Evolutionary conservation across 1,139 yeast species (phyloP).

Genomic region (Lodderomyces parapsilosis): DNA sequence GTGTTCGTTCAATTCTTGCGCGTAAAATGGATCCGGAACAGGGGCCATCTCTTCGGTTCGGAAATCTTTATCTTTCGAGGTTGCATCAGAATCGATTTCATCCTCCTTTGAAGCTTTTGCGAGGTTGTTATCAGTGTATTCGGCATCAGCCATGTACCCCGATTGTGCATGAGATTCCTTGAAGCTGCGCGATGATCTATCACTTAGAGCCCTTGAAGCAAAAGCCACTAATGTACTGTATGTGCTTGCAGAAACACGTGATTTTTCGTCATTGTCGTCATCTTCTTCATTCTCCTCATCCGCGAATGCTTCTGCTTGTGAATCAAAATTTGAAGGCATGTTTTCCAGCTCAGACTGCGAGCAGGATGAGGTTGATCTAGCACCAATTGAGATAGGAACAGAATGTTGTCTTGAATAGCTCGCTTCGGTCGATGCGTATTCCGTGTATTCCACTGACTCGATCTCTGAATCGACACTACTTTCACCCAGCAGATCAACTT

Average conservation of each 20-base stretch:
- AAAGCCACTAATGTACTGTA: not conserved
- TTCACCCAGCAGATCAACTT: slow-evolving; percentile 1
- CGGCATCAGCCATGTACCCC: slow-evolving; percentile 24
- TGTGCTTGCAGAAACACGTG: not conserved
- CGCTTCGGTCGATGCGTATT: not conserved
- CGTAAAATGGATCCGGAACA: slow-evolving; percentile 20
- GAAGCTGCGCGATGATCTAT: slow-evolving; percentile 6
- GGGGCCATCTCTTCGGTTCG: slow-evolving; percentile 16
- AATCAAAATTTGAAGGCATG: slow-evolving; percentile 11
- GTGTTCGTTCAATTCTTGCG: slow-evolving; percentile 11
- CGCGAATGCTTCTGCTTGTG: slow-evolving; percentile 5
- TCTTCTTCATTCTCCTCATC: slow-evolving; percentile 6
- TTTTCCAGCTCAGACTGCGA: slow-evolving; percentile 5
- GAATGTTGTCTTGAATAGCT: not conserved
- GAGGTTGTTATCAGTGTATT: slow-evolving; percentile 17
- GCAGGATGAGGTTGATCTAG: not conserved
- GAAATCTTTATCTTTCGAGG: not conserved
- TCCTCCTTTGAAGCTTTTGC: slow-evolving; percentile 9
- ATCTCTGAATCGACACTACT: not conserved
- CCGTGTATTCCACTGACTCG: not conserved
- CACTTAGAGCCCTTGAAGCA: slow-evolving; percentile 1
- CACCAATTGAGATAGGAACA: not conserved
- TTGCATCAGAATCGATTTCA: slow-evolving; percentile 4
- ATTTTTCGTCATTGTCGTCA: slow-evolving; percentile 2
- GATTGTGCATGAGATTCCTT: slow-evolving; percentile 8